Evolutionary conservation across 306 rosid species (phyloP).

Genomic region (Cucumis sativus): DNA sequence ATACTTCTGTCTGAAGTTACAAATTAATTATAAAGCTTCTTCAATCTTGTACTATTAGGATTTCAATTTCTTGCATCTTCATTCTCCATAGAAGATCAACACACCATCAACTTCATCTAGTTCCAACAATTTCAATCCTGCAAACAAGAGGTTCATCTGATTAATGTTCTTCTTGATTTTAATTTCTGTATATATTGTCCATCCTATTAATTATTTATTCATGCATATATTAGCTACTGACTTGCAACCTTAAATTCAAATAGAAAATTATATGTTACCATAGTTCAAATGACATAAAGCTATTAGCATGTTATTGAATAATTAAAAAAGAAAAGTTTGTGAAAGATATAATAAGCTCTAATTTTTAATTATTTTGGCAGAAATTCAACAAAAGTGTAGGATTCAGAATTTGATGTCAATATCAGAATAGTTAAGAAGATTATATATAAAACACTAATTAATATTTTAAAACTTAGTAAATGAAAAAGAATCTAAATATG

Average conservation of each 20-base stretch:
- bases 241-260: too few relatives aligned
- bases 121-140: constrained; percentile 5
- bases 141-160: neutral
- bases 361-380: too few relatives aligned
- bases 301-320: too few relatives aligned
- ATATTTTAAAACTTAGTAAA: too few relatives aligned
- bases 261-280: too few relatives aligned
- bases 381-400: neutral
- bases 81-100: constrained; percentile 8
- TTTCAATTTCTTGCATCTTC: neutral
- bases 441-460: too few relatives aligned
- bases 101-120: constrained; percentile 6
- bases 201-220: neutral
- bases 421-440: too few relatives aligned
- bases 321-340: too few relatives aligned
- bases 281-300: too few relatives aligned
- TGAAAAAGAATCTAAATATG: neutral
- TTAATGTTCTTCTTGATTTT: too few relatives aligned
- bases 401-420: too few relatives aligned
- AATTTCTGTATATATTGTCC: neutral
- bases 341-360: neutral
- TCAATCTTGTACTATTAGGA: neutral
- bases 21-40: neutral
- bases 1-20: neutral
- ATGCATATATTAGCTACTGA: neutral